Percentiles rank a stretch among this genome's conserved stretches.
These are phyloP conservation scores for Martensiomyces pterosporus DNA, from an alignment of 192 early-diverging fungal species.

Conservation along the genomic window DNA sequence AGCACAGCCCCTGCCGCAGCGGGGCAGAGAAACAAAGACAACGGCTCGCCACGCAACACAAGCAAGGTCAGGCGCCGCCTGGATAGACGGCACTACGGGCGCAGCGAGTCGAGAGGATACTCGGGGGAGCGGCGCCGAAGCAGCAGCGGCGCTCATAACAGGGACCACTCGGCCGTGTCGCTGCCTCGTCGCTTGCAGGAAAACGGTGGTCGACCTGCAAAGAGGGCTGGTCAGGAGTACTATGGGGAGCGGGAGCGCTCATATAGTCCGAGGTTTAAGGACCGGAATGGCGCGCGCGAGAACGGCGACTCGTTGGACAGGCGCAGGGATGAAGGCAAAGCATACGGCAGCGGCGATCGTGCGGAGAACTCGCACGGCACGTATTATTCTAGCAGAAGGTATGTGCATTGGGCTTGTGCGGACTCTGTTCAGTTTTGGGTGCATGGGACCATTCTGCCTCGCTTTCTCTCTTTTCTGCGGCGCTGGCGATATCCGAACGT, in stretches of 20 bases:
- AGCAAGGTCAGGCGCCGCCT: constrained; percentile 27
- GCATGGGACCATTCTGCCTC: no score
- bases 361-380: constrained; percentile 1
- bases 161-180: no score
- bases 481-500: no score
- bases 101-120: constrained; percentile 25
- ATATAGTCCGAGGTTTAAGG: constrained; percentile 11
- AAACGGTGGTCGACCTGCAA: no score
- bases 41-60: constrained; percentile 29
- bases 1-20: not conserved
- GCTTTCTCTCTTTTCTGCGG: no score
- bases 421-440: no score
- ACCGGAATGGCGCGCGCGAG: not conserved
- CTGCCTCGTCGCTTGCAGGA: no score
- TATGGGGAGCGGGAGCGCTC: constrained; percentile 16
- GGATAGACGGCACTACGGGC: constrained; percentile 34
- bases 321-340: not conserved
- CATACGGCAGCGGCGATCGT: not conserved
- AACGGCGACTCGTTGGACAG: not conserved
- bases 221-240: not conserved
- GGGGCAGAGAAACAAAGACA: no score
- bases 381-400: constrained; percentile 13
- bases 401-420: no score
- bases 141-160: no score
- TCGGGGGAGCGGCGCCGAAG: constrained; percentile 2